Percentiles rank a stretch among this genome's conserved stretches.
Evolutionary conservation across 2,329 filamentous ascomycete genomes (phyloP).

Genomic region (Pseudohalonectria lignicola): DNA sequence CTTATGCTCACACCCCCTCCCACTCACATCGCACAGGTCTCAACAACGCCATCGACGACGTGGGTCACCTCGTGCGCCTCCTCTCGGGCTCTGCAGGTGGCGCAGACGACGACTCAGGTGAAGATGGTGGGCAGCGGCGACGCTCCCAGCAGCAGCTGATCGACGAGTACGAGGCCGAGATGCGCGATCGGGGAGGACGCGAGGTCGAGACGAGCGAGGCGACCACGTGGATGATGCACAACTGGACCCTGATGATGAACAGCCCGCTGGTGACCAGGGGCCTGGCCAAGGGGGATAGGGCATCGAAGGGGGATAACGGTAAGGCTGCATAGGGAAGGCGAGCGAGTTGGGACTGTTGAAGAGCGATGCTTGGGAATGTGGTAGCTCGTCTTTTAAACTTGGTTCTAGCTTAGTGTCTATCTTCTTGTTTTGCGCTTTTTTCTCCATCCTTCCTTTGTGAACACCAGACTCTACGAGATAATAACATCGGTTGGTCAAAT

Average conservation of each 20-base stretch:
- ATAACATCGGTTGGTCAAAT: too few relatives aligned
- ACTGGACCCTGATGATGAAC: constrained; percentile 20
- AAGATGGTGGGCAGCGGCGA: too few relatives aligned
- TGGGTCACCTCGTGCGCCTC: constrained; percentile 22
- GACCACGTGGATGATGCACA: constrained; percentile 33
- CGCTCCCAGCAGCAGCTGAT: constrained; percentile 19
- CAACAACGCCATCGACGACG: constrained; percentile 34
- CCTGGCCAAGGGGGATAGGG: constrained; percentile 4
- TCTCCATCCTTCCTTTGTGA: too few relatives aligned
- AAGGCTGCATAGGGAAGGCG: neutral
- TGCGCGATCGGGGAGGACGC: constrained; percentile 28
- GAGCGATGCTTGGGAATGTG: too few relatives aligned
- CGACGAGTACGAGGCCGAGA: constrained; percentile 28
- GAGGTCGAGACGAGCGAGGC: constrained; percentile 29
- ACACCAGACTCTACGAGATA: too few relatives aligned
- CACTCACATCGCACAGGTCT: too few relatives aligned
- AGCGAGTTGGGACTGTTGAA: too few relatives aligned
- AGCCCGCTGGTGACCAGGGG: constrained; percentile 17
- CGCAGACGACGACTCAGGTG: too few relatives aligned
- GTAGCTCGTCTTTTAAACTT: too few relatives aligned
- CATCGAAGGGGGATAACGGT: neutral
- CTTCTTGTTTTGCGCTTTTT: too few relatives aligned
- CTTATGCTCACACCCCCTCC: too few relatives aligned
- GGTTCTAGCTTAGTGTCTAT: too few relatives aligned
- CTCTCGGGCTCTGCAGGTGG: constrained; percentile 9